Conservation (phyloP, 164 flowering plant species). For the Annona squamosa region DNA sequence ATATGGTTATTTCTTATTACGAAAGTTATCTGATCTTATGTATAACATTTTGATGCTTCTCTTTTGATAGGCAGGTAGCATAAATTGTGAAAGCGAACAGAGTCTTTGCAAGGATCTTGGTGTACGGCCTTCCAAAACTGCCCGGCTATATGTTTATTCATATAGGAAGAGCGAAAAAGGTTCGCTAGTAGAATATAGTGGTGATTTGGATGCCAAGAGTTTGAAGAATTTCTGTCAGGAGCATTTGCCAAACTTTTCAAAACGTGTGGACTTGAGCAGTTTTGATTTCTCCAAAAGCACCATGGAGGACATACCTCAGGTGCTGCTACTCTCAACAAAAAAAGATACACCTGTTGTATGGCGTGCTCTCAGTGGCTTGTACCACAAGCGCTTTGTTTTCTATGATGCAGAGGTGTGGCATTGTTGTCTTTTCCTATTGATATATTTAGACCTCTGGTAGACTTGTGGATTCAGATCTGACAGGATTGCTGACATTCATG, state of each 20-base stretch:
- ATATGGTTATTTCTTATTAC: not conserved
- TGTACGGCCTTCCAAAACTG: conserved; percentile 35
- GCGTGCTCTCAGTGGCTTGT: conserved; percentile 88
- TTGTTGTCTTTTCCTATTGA: not conserved
- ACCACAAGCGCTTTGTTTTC: conserved; percentile 51
- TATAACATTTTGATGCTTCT: not conserved
- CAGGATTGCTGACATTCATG: conserved; percentile 3
- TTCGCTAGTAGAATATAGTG: conserved; percentile 67
- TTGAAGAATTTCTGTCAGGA: conserved; percentile 65
- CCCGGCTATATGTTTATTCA: conserved; percentile 59
- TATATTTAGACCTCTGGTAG: not conserved
- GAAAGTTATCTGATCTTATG: not conserved
- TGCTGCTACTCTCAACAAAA: conserved; percentile 80
- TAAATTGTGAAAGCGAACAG: conserved; percentile 59
- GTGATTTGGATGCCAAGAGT: conserved; percentile 38
- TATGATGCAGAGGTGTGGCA: conserved; percentile 63
- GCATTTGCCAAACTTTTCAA: conserved; percentile 74
- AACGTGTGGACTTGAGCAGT: conserved; percentile 37
- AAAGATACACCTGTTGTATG: conserved; percentile 88
- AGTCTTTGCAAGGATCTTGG: conserved; percentile 69
- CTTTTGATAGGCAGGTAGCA: conserved; percentile 58
- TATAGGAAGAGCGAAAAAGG: conserved; percentile 47
- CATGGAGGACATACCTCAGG: conserved; percentile 40
- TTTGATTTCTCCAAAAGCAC: conserved; percentile 31
- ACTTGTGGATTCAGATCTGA: not conserved